These are phyloP conservation scores for Galerina sulciceps DNA, from an alignment of 768 basidiomycete species.

Conservation along the genomic window DNA sequence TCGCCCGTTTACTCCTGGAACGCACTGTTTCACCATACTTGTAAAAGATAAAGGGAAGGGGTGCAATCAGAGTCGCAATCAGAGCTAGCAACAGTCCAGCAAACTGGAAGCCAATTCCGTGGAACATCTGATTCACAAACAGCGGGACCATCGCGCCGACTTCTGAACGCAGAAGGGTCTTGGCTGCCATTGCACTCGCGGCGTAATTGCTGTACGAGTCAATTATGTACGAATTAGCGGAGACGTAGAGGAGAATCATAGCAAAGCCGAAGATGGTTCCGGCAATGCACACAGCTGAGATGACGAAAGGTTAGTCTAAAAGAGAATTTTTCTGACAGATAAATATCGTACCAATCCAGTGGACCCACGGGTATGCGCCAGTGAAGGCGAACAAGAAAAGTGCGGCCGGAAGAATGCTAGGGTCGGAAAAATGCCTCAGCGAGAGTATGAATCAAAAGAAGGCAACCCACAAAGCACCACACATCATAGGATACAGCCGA, in stretches of 20 bases:
- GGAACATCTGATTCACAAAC: slow-evolving; percentile 46
- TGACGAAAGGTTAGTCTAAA: neutral
- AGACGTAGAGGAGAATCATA: slow-evolving; percentile 47
- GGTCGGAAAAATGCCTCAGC: neutral
- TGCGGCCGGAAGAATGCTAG: slow-evolving; percentile 40
- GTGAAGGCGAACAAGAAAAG: slow-evolving; percentile 51
- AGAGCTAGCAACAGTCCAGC: slow-evolving; percentile 41
- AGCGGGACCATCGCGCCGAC: slow-evolving; percentile 42
- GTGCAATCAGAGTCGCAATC: slow-evolving; percentile 34
- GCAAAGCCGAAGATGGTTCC: slow-evolving; percentile 43
- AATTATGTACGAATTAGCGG: slow-evolving; percentile 49
- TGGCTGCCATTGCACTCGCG: slow-evolving; percentile 49
- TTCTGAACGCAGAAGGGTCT: slow-evolving; percentile 42
- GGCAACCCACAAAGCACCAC: slow-evolving; percentile 37
- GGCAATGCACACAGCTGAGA: slow-evolving; percentile 35
- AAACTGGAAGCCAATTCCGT: slow-evolving; percentile 43
- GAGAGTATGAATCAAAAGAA: neutral
- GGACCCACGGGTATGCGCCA: slow-evolving; percentile 41
- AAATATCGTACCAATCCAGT: slow-evolving; percentile 37
- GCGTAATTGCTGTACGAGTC: slow-evolving; percentile 46
- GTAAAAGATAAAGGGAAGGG: slow-evolving; percentile 46
- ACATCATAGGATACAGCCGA: slow-evolving; percentile 44
- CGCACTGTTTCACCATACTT: slow-evolving; percentile 35
- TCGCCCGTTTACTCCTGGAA: slow-evolving; percentile 6
- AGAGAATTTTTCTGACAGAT: neutral